Evolutionary conservation across 768 basidiomycete species (phyloP), one percentile per base, ranked within the genome.

Genomic region (Psilocybe subaeruginosa): DNA sequence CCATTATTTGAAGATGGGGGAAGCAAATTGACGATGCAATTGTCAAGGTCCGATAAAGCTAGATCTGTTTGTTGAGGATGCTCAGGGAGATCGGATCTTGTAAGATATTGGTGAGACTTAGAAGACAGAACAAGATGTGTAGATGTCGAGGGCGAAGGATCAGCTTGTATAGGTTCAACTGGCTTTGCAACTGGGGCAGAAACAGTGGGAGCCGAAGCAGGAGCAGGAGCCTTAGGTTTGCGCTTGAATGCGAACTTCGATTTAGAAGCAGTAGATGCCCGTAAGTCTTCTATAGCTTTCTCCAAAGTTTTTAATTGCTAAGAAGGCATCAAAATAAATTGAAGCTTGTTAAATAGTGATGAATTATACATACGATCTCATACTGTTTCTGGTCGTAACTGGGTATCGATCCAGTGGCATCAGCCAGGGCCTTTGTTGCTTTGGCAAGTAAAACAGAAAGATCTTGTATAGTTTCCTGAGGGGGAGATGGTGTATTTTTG

Each of bases 311-410:
- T 87, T 58, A 93, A 71, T 84, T 88, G 88, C 92, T 95, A 66
- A 29, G 54, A 4, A 61, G 37, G 33, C 27, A 37, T 39, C n/a
- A 29, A 14, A 55, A 43, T 5, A 30, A 56, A 54, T 41, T 23
- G 23, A 46, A 69, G 39, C 16, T 16, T 11, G 17, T 35, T n/a
- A 33, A n/a, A 33, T 49, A 9, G 17, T 29, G 35, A 19, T 12
- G 29, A 39, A 30, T 17, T 17, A 23, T 39, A 29, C 27, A 50
- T 65, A 92, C 91, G 67, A 77, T 74, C 70, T 90, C 89, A 68
- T 82, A 89, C 68, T 87, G 87, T 56, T 87, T 81, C 68, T 90
- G 91, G 72, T 92, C 90, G 68, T 91, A 92, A 41, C 81, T 77
- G 3, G 91, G 88, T 48, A 94, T 74, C 59, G 81, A 85, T 6